Conservation (phyloP, 2,329 filamentous ascomycete species). For the Aureobasidium sp. region DNA sequence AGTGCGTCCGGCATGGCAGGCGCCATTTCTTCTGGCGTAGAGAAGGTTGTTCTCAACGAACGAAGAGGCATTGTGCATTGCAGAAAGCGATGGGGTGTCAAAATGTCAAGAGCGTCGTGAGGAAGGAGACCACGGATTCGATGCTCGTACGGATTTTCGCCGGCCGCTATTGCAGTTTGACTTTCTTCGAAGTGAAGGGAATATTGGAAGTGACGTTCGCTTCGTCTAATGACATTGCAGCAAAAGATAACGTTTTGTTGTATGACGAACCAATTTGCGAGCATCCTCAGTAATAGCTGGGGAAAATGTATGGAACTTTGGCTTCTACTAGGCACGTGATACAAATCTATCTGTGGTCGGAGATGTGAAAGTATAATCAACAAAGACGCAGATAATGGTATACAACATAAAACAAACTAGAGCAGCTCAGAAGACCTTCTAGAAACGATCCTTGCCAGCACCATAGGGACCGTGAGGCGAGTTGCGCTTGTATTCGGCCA, state of each 20-base stretch:
- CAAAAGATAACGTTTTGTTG: background rate
- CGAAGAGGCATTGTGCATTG: background rate
- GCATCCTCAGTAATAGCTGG: background rate
- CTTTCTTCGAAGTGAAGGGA: background rate
- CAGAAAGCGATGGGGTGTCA: background rate
- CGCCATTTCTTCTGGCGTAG: background rate
- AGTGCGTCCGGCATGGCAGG: background rate
- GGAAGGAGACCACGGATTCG: background rate
- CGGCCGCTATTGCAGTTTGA: background rate
- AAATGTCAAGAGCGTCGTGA: background rate
- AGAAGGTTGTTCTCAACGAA: background rate
- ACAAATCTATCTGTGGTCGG: background rate
- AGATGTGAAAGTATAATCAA: background rate
- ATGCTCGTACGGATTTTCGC: background rate
- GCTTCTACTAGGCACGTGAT: background rate
- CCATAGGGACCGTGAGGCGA: background rate
- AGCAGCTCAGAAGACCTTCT: background rate
- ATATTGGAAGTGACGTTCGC: background rate
- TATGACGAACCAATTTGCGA: background rate
- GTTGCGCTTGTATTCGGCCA: constrained; percentile 16
- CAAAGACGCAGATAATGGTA: background rate
- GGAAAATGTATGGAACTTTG: background rate
- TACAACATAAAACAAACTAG: background rate
- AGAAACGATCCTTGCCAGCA: background rate
- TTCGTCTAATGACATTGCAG: background rate